Evolutionary conservation across 148 eudicot genomes (phyloP), one percentile per base, ranked within the genome.

Genomic region (Limonium bicolor): DNA sequence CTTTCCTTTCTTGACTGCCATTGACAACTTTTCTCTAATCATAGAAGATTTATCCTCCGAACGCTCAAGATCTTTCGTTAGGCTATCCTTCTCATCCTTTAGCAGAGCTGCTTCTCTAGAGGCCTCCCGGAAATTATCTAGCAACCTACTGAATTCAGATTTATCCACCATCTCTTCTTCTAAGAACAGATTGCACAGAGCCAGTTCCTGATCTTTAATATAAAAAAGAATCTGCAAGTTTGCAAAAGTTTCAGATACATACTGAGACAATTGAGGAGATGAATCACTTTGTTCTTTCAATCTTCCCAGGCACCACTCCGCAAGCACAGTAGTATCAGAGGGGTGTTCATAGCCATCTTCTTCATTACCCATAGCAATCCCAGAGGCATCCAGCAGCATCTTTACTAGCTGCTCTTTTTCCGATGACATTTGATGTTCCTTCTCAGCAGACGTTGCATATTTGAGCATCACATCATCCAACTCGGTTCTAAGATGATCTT

Each of bases 1-100:
- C 71, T 90, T 90, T 32, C 99, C 99, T 53, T 90, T 90, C 61
- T 90, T 90, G 16, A 85, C 95, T 14, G 99, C 99, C 82, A 81
- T 78, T 27, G 99, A 75, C 53, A 90, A 58, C 56, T 85, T 85
- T 56, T 90, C 99, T 38, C 94, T 68, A 56, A 85, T 57, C 19
- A 73, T 41, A 67, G 78, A 62, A 48, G 66, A 68, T 73, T 82
- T 85, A 33, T 85, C 99, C 66, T 90, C 99, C 12, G 76, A 50
- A 31, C 76, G 69, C 28, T 67, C 78, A 62, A 79, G 70, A 65
- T 73, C 82, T 56, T 61, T 74, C 54, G 67, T 65, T 51, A 80
- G 48, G 41, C 54, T 61, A 20, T 53, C 80, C 38, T 67, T 75
- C 53, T 80, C 85, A 53, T 64, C 74, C 44, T 68, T 72, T 32